phyloP scores from a whole-genome alignment of 2,329 filamentous ascomycete species.

The Phoma herbarum region DNA sequence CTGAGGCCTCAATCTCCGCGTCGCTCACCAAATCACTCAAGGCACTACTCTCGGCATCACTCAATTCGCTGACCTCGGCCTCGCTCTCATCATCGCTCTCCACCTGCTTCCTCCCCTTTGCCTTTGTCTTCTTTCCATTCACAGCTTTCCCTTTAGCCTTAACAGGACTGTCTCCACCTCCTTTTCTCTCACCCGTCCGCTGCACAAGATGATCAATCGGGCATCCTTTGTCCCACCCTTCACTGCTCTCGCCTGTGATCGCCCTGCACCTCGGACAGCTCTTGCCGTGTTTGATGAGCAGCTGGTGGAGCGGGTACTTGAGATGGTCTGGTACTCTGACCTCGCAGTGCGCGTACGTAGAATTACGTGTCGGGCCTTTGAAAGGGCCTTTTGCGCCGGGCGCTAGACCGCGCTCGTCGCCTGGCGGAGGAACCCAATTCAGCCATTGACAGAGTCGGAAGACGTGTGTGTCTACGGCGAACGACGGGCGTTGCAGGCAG shows the following conservation, averaged over 20 bases:
- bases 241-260: slow-evolving; percentile 66
- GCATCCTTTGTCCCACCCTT: slow-evolving; percentile 70
- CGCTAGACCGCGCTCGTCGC: slow-evolving; percentile 43
- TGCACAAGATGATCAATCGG: slow-evolving; percentile 70
- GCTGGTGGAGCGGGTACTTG: slow-evolving; percentile 70
- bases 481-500: slow-evolving; percentile 69
- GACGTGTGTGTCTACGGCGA: slow-evolving; percentile 73
- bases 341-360: slow-evolving; percentile 68
- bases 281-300: slow-evolving; percentile 70
- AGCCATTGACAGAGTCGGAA: slow-evolving; percentile 70
- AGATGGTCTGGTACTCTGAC: slow-evolving; percentile 67
- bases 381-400: slow-evolving; percentile 53
- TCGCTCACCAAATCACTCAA: slow-evolving; percentile 22
- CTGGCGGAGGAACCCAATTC: slow-evolving; percentile 64
- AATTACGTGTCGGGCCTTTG: slow-evolving; percentile 58
- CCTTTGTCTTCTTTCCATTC: slow-evolving; percentile 27
- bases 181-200: slow-evolving; percentile 64
- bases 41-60: slow-evolving; percentile 34
- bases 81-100: slow-evolving; percentile 39
- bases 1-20: slow-evolving; percentile 8
- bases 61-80: slow-evolving; percentile 39
- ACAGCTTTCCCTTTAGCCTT: slow-evolving; percentile 20
- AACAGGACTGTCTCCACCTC: slow-evolving; percentile 26
- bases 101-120: slow-evolving; percentile 25
- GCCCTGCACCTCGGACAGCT: slow-evolving; percentile 68